Evolutionary conservation across 208 protist genomes (phyloP), one percentile per base, ranked within the genome.

Genomic region (Herpetomonas tarakana): DNA sequence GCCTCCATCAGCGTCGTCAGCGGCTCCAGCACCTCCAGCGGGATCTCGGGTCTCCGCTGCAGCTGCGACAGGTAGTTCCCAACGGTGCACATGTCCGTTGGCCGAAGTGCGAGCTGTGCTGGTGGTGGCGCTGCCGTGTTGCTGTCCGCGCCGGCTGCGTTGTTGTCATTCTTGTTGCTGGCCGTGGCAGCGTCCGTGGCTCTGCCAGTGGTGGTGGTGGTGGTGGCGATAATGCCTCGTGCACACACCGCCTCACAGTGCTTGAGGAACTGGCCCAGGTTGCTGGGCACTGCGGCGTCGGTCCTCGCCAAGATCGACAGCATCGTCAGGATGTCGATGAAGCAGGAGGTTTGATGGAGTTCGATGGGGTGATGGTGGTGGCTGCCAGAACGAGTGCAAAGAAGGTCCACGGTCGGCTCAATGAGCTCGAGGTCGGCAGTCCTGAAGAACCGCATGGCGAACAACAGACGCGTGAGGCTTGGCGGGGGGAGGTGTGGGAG

Each of bases 381-480:
- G n/a, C n/a, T n/a, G n/a, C n/a, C n/a, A n/a, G n/a, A n/a, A n/a
- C n/a, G 35, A 41, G 72, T 67, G 30, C 65, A 69, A 21, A 88
- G 22, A 44, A 68, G 57, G 30, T 61, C 65, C 39, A 89, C 62
- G 25, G 79, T 51, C n/a, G 86, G 71, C 39, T 90, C 78, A 29
- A 86, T 52, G 2, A 93, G 68, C 12, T 62, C 68, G 3, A 50
- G 14, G 51, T 93, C 86, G 19, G 41, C 80, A 21, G 66, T 70
- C 46, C 30, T 41, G 56, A 90, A 90, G 30, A 62, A 19, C 18
- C 71, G 62, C 38, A 86, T 59, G 12, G 83, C 74, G 21, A 50
- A 64, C n/a, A 93, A 39, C 16, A 93, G 75, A 2, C 86, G 82
- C 3, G 86, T 79, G 51, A 85, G 82, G 62, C 75, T 86, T 24